phyloP scores from a whole-genome alignment of 345 rosid species.

The Raphanus sativus region DNA sequence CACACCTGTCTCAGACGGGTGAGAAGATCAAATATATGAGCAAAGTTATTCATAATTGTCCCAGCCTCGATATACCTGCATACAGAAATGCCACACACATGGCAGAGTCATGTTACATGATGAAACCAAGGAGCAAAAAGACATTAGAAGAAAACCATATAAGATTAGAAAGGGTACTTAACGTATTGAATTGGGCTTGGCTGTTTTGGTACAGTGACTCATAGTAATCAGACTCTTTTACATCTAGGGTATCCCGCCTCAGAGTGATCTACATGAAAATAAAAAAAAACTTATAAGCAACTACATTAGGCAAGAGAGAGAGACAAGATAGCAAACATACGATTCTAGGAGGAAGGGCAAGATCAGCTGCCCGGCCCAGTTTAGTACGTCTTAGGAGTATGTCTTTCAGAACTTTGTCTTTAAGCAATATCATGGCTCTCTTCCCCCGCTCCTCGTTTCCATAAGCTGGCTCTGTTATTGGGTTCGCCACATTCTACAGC shows the following conservation, averaged over 20 bases:
- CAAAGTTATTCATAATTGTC: conserved; percentile 85
- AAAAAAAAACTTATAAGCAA: background rate
- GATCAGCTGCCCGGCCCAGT: conserved; percentile 94
- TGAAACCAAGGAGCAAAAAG: conserved; percentile 17
- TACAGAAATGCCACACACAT: conserved; percentile 17
- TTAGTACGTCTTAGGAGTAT: conserved; percentile 90
- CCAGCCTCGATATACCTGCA: conserved; percentile 84
- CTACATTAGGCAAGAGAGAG: conserved; percentile 5
- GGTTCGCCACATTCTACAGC: conserved; percentile 71
- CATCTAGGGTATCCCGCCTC: conserved; percentile 81
- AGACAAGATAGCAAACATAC: conserved; percentile 45
- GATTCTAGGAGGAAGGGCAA: conserved; percentile 94
- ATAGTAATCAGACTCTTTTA: conserved; percentile 84
- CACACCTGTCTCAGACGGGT: conserved; percentile 93
- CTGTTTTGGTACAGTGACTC: conserved; percentile 80
- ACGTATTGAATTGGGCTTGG: conserved; percentile 90
- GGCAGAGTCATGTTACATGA: conserved; percentile 6
- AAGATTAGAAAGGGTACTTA: conserved; percentile 17
- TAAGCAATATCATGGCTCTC: conserved; percentile 91
- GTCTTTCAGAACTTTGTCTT: conserved; percentile 69
- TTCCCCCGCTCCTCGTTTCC: conserved; percentile 50
- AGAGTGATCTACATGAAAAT: conserved; percentile 55
- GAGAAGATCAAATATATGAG: conserved; percentile 94
- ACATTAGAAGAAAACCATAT: background rate
- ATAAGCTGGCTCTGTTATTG: conserved; percentile 45